These are phyloP conservation scores for Zizania palustris DNA, from an alignment of 202 grass and related monocot species.

Conservation along the genomic window DNA sequence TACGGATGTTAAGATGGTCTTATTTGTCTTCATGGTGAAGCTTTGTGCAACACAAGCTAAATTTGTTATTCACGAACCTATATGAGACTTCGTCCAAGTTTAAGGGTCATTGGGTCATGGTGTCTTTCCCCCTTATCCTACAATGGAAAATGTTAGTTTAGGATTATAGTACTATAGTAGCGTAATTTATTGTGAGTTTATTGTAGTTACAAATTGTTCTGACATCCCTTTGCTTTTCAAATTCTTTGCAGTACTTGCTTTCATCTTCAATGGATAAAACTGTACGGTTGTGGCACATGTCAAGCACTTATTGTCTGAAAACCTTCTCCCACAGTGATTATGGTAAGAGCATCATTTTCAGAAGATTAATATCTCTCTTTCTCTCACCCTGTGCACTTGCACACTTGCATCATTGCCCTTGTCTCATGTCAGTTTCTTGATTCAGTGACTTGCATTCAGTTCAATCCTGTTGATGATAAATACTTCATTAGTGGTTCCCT, in stretches of 20 bases:
- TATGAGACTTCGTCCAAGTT: background rate
- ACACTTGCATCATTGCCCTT: background rate
- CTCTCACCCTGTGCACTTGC: background rate
- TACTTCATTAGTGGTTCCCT: slow-evolving; percentile 99
- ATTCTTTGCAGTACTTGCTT: slow-evolving; percentile 76
- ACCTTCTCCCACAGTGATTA: slow-evolving; percentile 88
- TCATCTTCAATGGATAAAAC: slow-evolving; percentile 99
- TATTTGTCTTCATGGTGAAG: slow-evolving; percentile 2
- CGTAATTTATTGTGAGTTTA: slow-evolving; percentile 27
- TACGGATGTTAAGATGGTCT: background rate
- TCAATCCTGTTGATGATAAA: slow-evolving; percentile 98
- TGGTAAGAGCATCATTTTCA: slow-evolving; percentile 54
- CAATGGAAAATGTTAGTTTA: background rate
- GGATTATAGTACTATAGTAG: background rate
- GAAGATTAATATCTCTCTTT: background rate
- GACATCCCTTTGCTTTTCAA: slow-evolving; percentile 42
- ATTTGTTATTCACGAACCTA: slow-evolving; percentile 2
- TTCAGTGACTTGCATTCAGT: slow-evolving; percentile 99
- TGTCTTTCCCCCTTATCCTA: background rate
- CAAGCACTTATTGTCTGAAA: slow-evolving; percentile 92
- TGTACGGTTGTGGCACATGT: slow-evolving; percentile 96
- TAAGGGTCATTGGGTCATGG: background rate
- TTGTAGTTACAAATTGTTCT: slow-evolving; percentile 19
- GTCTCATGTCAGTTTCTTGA: slow-evolving; percentile 46
- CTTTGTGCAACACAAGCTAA: background rate